Evolutionary conservation across 352 stramenopile genomes (phyloP), one percentile per base, ranked within the genome.

Genomic region (Pythium oligandrum): DNA sequence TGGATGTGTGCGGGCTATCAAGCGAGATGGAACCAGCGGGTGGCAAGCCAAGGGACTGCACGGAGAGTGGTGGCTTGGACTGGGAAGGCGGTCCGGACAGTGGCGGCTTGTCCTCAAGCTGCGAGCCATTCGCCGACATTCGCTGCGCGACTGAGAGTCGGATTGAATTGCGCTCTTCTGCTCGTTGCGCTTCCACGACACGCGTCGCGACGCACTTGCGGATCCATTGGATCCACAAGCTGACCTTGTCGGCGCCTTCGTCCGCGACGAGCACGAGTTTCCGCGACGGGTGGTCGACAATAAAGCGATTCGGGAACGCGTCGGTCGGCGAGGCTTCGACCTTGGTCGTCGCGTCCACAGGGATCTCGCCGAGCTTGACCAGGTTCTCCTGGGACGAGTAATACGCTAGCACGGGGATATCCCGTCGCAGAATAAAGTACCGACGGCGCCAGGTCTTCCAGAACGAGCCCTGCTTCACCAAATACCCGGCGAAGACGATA

Each of bases 391-490:
- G 61, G 4, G 82, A 91, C 44, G 77, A 78, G 66, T 93, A 95
- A 66, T 95, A 95, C 57, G 75, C 76, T 3, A 95, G 56, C 43
- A 93, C 66, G 4, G 79, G 79, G 3, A 84, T 51, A 40, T 95
- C 84, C 10, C 79, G 63, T 9, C 84, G 79, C 51, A 95, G 46
- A 50, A 95, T 90, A 47, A 95, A 95, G 53, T 89, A 95, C 17
- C 84, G 70, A 1, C 76, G 75, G 43, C 76, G 68, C 84, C 84
- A 95, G 4, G 77, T 90, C 59, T 91, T 90, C 84, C 84, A 95
- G 69, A 93, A 95, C 34, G 84, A 95, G 12, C 84, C 84, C 38
- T 90, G 80, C 55, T 95, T 95, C 44, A 90, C 70, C 36, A 95
- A 61, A 51, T 90, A 91, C 4, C 84, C 84, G 17, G 70, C 73